phyloP scores from a whole-genome alignment of 148 eudicot species.

The Nepenthes gracilis region DNA sequence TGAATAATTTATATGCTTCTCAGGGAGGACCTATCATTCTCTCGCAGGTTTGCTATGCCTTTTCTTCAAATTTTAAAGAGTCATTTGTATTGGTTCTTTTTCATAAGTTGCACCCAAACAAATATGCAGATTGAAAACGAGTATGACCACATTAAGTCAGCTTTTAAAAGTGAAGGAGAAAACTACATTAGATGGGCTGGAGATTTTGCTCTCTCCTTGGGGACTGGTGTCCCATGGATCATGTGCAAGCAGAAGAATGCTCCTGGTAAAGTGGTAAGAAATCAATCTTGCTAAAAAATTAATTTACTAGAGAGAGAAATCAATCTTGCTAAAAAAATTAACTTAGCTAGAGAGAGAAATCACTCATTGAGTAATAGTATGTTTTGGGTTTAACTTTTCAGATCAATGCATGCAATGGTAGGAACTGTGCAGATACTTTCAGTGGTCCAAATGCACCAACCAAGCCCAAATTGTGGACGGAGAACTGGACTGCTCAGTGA shows the following conservation, averaged over 20 bases:
- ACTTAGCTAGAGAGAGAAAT: too few species aligned
- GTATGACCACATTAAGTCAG: conserved; percentile 50
- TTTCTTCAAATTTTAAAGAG: not conserved
- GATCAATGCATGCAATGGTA: conserved; percentile 89
- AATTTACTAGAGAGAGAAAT: not conserved
- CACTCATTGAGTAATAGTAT: not conserved
- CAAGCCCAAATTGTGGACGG: conserved; percentile 83
- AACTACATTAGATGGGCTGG: conserved; percentile 75
- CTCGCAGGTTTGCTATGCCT: conserved; percentile 37
- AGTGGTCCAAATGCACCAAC: conserved; percentile 60
- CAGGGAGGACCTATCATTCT: conserved; percentile 92
- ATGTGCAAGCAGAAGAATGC: conserved; percentile 92
- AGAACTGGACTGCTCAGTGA: conserved; percentile 96
- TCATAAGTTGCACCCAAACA: not conserved
- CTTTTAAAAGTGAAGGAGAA: conserved; percentile 36
- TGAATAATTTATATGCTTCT: conserved; percentile 54
- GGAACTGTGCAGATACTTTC: conserved; percentile 86
- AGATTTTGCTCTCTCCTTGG: conserved; percentile 38
- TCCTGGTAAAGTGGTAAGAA: conserved; percentile 56
- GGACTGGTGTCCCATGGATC: conserved; percentile 72
- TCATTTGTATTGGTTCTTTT: not conserved
- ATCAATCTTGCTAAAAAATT: not conserved
- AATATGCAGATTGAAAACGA: conserved; percentile 69
- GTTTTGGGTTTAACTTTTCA: conserved; percentile 5
- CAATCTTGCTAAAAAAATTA: not conserved